phyloP scores from a whole-genome alignment of 1,139 yeast species.

The Debaryomyces coudertii region DNA sequence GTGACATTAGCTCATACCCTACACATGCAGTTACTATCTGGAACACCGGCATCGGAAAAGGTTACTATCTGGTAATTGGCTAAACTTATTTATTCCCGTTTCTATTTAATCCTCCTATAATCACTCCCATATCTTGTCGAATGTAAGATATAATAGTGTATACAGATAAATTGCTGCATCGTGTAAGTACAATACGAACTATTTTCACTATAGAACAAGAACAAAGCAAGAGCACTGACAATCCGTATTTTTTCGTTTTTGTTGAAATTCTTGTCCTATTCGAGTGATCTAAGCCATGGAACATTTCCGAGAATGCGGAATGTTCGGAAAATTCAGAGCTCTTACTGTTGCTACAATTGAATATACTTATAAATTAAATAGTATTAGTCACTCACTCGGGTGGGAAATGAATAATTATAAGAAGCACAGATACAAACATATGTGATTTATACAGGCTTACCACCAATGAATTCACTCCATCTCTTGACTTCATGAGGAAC shows the following conservation, averaged over 20 bases:
- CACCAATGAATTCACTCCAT: constrained; percentile 97
- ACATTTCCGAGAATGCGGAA: neutral
- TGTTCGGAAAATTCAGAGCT: neutral
- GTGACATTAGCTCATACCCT: too few species aligned
- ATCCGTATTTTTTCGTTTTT: neutral
- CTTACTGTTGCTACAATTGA: neutral
- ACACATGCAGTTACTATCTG: too few species aligned
- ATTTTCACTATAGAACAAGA: neutral
- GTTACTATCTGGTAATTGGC: neutral
- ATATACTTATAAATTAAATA: neutral
- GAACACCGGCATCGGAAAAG: too few species aligned
- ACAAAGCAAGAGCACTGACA: neutral
- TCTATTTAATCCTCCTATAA: neutral
- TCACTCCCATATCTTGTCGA: neutral
- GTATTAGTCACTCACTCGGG: neutral
- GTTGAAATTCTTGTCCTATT: neutral
- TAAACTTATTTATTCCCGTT: neutral
- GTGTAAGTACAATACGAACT: neutral
- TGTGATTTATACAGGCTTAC: constrained; percentile 67
- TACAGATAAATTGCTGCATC: neutral
- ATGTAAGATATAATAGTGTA: neutral
- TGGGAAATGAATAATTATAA: neutral
- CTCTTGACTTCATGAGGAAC: constrained; percentile 86
- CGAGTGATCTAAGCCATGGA: neutral
- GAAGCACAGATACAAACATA: neutral